Evolutionary conservation across 1,139 yeast genomes (phyloP).

Genomic region (Taiozyma sp.): DNA sequence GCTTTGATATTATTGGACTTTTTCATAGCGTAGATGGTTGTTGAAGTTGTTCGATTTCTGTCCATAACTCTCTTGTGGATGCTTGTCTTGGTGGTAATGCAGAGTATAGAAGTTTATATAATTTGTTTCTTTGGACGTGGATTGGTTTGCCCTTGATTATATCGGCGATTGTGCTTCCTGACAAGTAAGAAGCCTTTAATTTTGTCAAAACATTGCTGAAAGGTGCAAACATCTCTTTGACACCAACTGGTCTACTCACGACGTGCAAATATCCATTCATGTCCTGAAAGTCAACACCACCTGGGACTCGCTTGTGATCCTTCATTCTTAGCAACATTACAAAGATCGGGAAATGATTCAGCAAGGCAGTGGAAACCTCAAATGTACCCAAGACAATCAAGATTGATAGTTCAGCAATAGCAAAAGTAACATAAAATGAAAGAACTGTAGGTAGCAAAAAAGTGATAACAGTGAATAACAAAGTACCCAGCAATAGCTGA

Average conservation of each 20-base stretch:
- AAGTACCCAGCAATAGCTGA: conserved; percentile 83
- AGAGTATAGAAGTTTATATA: conserved; percentile 45
- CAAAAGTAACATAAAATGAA: conserved; percentile 79
- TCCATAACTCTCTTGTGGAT: conserved; percentile 24
- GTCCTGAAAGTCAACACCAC: conserved; percentile 58
- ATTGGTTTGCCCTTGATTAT: conserved; percentile 43
- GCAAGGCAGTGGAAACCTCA: conserved; percentile 57
- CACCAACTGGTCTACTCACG: conserved; percentile 40
- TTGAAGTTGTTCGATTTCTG: conserved; percentile 12
- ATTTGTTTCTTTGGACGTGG: conserved; percentile 39
- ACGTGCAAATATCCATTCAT: conserved; percentile 27
- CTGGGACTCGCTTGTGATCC: conserved; percentile 85
- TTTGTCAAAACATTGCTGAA: conserved; percentile 37
- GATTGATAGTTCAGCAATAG: conserved; percentile 49
- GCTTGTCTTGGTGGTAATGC: conserved; percentile 40
- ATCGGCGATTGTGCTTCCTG: conserved; percentile 34
- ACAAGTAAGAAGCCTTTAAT: conserved; percentile 38
- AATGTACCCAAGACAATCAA: conserved; percentile 47
- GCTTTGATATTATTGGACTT: neutral
- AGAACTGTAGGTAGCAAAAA: conserved; percentile 83
- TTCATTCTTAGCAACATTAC: conserved; percentile 74
- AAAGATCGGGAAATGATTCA: conserved; percentile 86
- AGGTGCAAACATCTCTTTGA: conserved; percentile 43
- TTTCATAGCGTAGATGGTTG: neutral
- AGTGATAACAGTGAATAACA: conserved; percentile 73